These are phyloP conservation scores for Cystobasidium sp. DNA, from an alignment of 1,284 basidiomycete species.

Conservation along the genomic window DNA sequence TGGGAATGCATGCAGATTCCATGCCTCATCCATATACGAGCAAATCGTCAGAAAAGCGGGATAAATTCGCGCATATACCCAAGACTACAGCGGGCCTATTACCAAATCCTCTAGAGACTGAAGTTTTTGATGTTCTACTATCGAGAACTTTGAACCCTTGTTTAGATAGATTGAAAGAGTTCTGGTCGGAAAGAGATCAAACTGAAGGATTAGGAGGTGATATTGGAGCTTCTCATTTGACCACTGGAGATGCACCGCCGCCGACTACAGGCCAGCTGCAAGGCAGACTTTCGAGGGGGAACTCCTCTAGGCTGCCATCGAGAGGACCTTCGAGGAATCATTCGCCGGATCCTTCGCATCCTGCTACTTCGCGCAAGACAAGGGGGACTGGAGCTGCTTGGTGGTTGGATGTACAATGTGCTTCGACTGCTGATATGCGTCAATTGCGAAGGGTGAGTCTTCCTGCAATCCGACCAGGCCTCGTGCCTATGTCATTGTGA, in stretches of 20 bases:
- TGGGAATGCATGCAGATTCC: neutral
- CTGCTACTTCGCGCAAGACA: conserved; percentile 17
- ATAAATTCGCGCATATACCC: neutral
- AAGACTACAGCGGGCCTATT: neutral
- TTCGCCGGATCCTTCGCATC: conserved; percentile 14
- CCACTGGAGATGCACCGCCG: neutral
- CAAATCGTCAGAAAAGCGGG: conserved; percentile 41
- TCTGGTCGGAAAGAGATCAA: conserved; percentile 51
- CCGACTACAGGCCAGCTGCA: no score
- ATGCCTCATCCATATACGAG: conserved; percentile 39
- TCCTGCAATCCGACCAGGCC: neutral
- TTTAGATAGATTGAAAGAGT: conserved; percentile 48
- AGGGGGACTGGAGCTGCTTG: conserved; percentile 63
- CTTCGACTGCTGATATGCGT: conserved; percentile 86
- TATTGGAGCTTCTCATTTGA: conserved; percentile 45
- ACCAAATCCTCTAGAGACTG: conserved; percentile 11
- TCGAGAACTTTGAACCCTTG: conserved; percentile 47
- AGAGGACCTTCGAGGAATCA: conserved; percentile 6
- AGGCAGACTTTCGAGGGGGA: neutral
- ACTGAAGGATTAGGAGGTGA: conserved; percentile 50
- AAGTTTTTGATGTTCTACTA: conserved; percentile 48
- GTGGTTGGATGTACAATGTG: conserved; percentile 92
- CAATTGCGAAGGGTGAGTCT: conserved; percentile 77
- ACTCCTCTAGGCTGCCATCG: conserved; percentile 1
- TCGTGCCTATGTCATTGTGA: conserved; percentile 5